phyloP scores from a whole-genome alignment of 768 basidiomycete species.

The Pulveroboletus ravenelii region DNA sequence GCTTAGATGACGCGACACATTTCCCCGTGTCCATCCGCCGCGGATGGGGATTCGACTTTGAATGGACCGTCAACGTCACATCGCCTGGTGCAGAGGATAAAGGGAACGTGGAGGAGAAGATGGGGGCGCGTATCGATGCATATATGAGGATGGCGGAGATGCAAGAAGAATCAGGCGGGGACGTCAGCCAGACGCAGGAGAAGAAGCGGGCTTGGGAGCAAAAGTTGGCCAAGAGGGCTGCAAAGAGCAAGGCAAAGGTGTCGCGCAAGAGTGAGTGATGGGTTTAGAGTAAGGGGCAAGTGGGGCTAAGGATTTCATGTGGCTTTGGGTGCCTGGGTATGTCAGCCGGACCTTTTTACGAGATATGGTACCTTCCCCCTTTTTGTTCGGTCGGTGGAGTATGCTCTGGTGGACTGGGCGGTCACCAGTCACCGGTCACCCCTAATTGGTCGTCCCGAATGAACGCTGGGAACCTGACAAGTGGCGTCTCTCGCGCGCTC shows the following conservation, averaged over 20 bases:
- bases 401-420: not conserved
- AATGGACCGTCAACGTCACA: conserved; percentile 46
- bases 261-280: conserved; percentile 20
- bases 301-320: not conserved
- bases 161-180: conserved; percentile 51
- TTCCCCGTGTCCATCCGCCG: conserved; percentile 30
- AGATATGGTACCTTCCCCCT: not conserved
- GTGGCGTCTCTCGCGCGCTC: not conserved
- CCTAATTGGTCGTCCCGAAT: not conserved
- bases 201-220: conserved; percentile 52
- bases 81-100: conserved; percentile 1
- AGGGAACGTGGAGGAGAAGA: conserved; percentile 51
- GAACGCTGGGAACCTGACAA: not conserved
- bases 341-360: conserved; percentile 2
- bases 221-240: conserved; percentile 35
- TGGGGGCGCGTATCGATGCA: conserved; percentile 65
- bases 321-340: conserved; percentile 7
- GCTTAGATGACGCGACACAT: not conserved
- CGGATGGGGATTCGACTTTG: conserved; percentile 85
- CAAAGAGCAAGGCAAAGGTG: conserved; percentile 29
- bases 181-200: conserved; percentile 66
- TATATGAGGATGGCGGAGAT: conserved; percentile 40
- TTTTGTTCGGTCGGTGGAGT: not conserved
- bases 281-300: not conserved
- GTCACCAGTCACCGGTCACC: not conserved